These are phyloP conservation scores for Wickerhamomyces sp. DNA, from an alignment of 1,139 yeast species.

Conservation along the genomic window DNA sequence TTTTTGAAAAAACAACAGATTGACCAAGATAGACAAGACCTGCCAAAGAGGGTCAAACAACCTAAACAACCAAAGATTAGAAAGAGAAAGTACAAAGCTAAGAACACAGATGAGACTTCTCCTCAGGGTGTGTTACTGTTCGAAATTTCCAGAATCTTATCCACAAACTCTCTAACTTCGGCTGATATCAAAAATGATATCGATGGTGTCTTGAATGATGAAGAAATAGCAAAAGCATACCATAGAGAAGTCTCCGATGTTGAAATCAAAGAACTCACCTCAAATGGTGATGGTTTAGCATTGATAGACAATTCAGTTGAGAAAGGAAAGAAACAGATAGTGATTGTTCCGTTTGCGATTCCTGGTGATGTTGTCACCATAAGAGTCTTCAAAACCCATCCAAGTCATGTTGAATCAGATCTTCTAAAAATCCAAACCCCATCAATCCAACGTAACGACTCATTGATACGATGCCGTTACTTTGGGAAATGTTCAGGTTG, in stretches of 20 bases:
- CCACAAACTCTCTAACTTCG: conserved; percentile 36
- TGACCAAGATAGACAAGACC: not conserved
- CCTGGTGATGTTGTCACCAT: conserved; percentile 79
- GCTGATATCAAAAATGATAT: conserved; percentile 60
- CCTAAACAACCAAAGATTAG: conserved; percentile 32
- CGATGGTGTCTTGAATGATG: conserved; percentile 56
- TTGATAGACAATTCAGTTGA: conserved; percentile 54
- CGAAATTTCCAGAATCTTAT: conserved; percentile 64
- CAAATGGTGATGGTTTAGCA: conserved; percentile 80
- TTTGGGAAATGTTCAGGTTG: conserved; percentile 88
- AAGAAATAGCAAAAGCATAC: conserved; percentile 40
- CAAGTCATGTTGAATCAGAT: conserved; percentile 72
- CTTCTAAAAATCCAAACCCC: conserved; percentile 50
- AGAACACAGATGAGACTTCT: conserved; percentile 67
- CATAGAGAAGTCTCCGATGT: conserved; percentile 60
- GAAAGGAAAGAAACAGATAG: conserved; percentile 36
- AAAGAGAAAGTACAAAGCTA: conserved; percentile 47
- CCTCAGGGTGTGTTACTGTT: conserved; percentile 74
- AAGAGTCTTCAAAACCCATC: conserved; percentile 74
- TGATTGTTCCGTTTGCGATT: conserved; percentile 76
- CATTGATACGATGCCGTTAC: conserved; percentile 59
- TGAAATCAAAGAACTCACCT: conserved; percentile 51
- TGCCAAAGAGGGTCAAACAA: conserved; percentile 1
- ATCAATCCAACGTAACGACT: conserved; percentile 44
- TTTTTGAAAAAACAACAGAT: conserved; percentile 7